Conservation (phyloP, 1,284 basidiomycete species). For the Phellinidium pouzarii region DNA sequence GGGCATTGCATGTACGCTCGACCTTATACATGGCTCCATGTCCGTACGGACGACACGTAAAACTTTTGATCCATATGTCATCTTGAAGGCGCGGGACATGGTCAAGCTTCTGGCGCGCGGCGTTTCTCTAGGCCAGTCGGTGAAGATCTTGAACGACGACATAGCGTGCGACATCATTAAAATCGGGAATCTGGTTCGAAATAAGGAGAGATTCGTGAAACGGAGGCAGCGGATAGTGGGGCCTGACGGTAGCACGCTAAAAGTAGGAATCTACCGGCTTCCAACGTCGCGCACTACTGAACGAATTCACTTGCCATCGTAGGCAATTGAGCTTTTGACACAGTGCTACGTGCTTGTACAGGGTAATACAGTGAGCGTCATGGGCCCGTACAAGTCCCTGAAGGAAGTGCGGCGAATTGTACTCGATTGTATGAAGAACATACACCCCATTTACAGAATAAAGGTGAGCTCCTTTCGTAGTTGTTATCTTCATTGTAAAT, state of each 20-base stretch:
- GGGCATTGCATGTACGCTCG: conserved; percentile 89
- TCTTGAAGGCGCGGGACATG: conserved; percentile 93
- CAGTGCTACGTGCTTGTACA: conserved; percentile 97
- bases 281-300: not conserved
- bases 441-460: conserved; percentile 99
- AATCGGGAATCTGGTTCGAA: conserved; percentile 89
- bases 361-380: conserved; percentile 95
- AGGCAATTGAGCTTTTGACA: conserved; percentile 97
- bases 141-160: conserved; percentile 87
- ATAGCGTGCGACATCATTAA: conserved; percentile 97
- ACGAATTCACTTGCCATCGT: conserved; percentile 15
- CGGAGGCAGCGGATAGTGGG: conserved; percentile 94
- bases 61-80: conserved; percentile 94
- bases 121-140: conserved; percentile 78
- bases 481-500: conserved; percentile 28
- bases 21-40: conserved; percentile 97
- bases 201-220: conserved; percentile 98
- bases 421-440: conserved; percentile 98
- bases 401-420: conserved; percentile 96
- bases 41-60: conserved; percentile 95
- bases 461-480: conserved; percentile 52
- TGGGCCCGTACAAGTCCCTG: conserved; percentile 92
- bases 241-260: conserved; percentile 93
- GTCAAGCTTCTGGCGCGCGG: conserved; percentile 93
- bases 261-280: conserved; percentile 52